Evolutionary conservation across 352 stramenopile species (phyloP), one percentile per base, ranked within the genome.

Genomic region (Globisporangium irregulare): DNA sequence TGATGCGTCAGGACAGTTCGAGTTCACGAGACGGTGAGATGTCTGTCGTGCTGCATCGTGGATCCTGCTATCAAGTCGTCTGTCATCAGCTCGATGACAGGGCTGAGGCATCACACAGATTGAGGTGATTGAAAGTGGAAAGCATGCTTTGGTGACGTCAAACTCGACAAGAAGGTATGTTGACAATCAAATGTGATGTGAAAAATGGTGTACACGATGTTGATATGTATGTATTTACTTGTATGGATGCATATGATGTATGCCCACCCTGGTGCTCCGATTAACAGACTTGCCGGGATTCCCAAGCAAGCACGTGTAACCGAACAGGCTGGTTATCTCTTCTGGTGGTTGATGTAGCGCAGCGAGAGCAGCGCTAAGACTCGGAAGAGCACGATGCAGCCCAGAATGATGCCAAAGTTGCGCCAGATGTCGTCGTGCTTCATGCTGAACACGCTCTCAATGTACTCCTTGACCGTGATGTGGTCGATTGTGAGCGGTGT

Each of bases 321-420:
- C 14, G 14, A 18, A 20, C 38, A 50, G 5, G 4, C 4, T 7
- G 41, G 15, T n/a, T 34, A 58, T 36, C 56, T 56, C 48, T 62
- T 62, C 34, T 62, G 57, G 29, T 38, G n/a, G 5, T 59, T 86
- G 50, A 88, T 73, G 61, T 74, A 86, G 41, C 78, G 76, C 68
- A 86, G 75, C n/a, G 73, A 69, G 53, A 86, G 58, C 60, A 66
- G 60, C 0, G 71, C 66, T 15, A 84, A 64, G 25, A 86, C 43
- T 24, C 76, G 72, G 68, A 84, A 82, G 56, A 82, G 50, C 25
- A 73, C 67, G 36, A 84, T 72, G 62, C 68, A 76, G 27, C 64
- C 73, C 0, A 74, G 53, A 27, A 72, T 4, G 58, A 76, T 51
- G 25, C 58, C 29, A 6, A 73, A 29, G 50, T 76, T 66, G 53